Conservation (phyloP, 2,329 filamentous ascomycete species). For the Fusarium sp. region DNA sequence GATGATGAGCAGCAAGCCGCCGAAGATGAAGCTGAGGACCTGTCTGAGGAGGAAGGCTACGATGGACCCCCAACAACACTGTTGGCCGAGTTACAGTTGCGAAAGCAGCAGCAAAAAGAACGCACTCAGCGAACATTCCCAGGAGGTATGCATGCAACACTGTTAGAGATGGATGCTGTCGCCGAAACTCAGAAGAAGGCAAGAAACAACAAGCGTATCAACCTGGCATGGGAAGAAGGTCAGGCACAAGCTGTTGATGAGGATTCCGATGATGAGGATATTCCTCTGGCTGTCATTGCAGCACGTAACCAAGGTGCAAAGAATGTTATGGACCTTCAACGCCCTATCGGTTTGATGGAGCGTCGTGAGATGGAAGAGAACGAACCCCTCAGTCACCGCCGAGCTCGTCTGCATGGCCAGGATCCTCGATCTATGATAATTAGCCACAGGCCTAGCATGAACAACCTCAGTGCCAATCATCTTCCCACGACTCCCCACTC, state of each 20-base stretch:
- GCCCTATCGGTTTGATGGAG: constrained; percentile 80
- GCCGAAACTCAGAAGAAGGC: constrained; percentile 83
- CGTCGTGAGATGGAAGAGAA: constrained; percentile 89
- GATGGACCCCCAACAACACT: constrained; percentile 86
- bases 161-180: constrained; percentile 90
- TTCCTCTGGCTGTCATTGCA: constrained; percentile 84
- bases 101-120: constrained; percentile 87
- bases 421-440: constrained; percentile 54
- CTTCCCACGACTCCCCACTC: constrained; percentile 32
- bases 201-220: constrained; percentile 78
- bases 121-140: constrained; percentile 74
- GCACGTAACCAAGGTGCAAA: constrained; percentile 64
- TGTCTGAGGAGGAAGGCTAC: constrained; percentile 61
- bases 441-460: constrained; percentile 54
- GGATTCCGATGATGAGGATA: constrained; percentile 78
- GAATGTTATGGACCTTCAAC: constrained; percentile 64
- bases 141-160: constrained; percentile 87
- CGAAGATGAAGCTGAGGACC: constrained; percentile 56
- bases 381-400: constrained; percentile 82
- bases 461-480: constrained; percentile 49
- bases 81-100: constrained; percentile 88
- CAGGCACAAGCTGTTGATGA: constrained; percentile 55
- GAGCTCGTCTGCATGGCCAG: constrained; percentile 76
- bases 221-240: constrained; percentile 89
- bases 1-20: constrained; percentile 50